phyloP scores from a whole-genome alignment of 176 grass and related monocot species.

The Pontederia paniculata region DNA sequence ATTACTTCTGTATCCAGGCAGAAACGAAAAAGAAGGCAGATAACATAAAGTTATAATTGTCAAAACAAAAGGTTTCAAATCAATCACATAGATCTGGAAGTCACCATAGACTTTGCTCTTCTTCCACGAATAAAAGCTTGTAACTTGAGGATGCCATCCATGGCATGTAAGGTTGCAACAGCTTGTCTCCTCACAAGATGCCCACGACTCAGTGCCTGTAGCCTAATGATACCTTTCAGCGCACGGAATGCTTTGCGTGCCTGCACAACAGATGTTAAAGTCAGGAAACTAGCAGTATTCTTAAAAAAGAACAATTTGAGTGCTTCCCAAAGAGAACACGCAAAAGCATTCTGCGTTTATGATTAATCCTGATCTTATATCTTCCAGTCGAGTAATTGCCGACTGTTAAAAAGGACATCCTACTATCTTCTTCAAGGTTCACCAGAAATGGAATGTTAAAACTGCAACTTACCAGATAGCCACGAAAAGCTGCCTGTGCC shows the following conservation, averaged over 20 bases:
- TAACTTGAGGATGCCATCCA: conserved; percentile 57
- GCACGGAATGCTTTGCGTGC: conserved; percentile 77
- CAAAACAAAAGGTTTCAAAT: no score
- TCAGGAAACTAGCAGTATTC: not conserved
- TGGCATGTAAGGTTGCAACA: conserved; percentile 53
- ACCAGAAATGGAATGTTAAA: not conserved
- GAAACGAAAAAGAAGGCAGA: no score
- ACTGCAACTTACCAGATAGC: conserved; percentile 56
- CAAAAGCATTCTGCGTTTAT: no score
- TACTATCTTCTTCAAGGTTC: no score
- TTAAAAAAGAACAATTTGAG: no score
- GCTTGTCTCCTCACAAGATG: conserved; percentile 93
- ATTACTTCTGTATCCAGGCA: no score
- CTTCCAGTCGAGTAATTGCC: not conserved
- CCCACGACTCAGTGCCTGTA: conserved; percentile 83
- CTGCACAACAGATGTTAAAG: conserved; percentile 17
- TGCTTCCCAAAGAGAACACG: not conserved
- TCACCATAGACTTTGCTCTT: conserved; percentile 34
- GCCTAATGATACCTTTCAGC: conserved; percentile 89
- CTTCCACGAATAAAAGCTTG: conserved; percentile 71
- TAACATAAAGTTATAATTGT: no score
- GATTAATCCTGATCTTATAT: no score
- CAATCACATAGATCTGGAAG: not conserved
- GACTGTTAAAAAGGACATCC: not conserved
- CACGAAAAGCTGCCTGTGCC: conserved; percentile 89